Base-by-base conservation (phyloP, 2,329 filamentous ascomycete species). In the Xylariaceae sp. region DNA sequence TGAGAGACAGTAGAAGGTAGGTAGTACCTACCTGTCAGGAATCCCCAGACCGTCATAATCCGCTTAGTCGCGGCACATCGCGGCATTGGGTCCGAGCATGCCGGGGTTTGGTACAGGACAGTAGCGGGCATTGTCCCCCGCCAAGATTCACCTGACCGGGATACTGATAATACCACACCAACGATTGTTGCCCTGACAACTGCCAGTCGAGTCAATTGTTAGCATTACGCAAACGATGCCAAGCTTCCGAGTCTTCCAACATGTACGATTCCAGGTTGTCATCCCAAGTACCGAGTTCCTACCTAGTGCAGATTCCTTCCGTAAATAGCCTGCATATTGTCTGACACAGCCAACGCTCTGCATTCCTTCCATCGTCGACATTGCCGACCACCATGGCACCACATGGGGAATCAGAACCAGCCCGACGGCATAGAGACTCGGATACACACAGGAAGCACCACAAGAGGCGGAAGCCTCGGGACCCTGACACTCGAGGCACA, bases 111-210 rank as follows among this genome's bases (percentile, higher is more conserved):
- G n/a, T n/a, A n/a, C n/a, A n/a, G n/a, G n/a, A n/a, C n/a, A n/a
- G n/a, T n/a, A n/a, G n/a, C n/a, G n/a, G n/a, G n/a, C n/a, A n/a
- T n/a, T n/a, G n/a, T n/a, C n/a, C 48, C 48, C 52, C 48, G 38
- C 50, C 45, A 45, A 38, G 34, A 48, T 35, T 35, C 37, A 30
- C 37, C 44, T 40, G 37, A 46, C 26, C 19, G 28, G 3, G 2
- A 41, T 22, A 22, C 32, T 19, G 31, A 44, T 18, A 44, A 37
- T 16, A 40, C 59, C 62, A 37, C 16, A 40, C 59, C 62, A 59
- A 52, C 59, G 64, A 66, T 64, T 53, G 67, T 71, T 70, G 65
- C 61, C 61, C 48, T 38, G 66, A 49, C 67, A 67, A 71, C 68
- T 48, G 22, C 22, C 22, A 6, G 22, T 11, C 22, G 22, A 6